Percentiles rank a stretch among this genome's conserved stretches.
Evolutionary conservation across 2,329 filamentous ascomycete genomes (phyloP).

Genomic region (Canariomyces notabilis): DNA sequence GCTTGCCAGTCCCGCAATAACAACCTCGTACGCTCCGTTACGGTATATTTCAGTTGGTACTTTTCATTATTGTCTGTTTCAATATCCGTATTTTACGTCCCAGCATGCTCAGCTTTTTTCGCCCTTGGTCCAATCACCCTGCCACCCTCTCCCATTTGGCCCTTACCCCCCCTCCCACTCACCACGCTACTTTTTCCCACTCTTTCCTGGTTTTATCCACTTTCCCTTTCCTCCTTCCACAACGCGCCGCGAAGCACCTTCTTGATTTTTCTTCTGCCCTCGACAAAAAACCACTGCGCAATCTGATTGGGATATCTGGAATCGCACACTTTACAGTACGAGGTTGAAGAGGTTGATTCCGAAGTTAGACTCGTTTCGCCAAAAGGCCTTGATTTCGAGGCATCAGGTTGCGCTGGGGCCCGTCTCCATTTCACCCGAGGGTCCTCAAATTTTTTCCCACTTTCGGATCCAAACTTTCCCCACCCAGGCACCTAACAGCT

Average conservation of each 20-base stretch:
- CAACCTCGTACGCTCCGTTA: too few species aligned
- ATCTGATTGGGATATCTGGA: background rate
- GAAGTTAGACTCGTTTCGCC: constrained; percentile 2
- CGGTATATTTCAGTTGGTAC: background rate
- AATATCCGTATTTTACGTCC: constrained; percentile 8
- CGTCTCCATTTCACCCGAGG: constrained; percentile 3
- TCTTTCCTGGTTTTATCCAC: constrained; percentile 25
- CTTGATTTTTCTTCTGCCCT: constrained; percentile 21
- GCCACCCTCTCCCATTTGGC: constrained; percentile 21
- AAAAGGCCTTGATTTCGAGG: constrained; percentile 11
- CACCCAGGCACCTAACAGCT: constrained; percentile 23
- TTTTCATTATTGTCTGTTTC: constrained; percentile 10
- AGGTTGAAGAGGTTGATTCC: constrained; percentile 1
- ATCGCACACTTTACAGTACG: background rate
- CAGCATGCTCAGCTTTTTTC: constrained; percentile 7
- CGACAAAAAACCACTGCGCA: background rate
- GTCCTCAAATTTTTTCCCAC: constrained; percentile 20
- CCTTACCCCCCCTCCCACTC: constrained; percentile 20
- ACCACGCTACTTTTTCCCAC: constrained; percentile 19
- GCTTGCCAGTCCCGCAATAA: too few species aligned
- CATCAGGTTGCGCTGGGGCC: background rate
- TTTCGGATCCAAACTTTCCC: constrained; percentile 19
- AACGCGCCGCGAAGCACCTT: constrained; percentile 5
- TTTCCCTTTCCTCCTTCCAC: constrained; percentile 23
- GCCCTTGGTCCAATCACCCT: constrained; percentile 16